Conservation (phyloP, 345 rosid species). For the Gossypium ekmanianum region DNA sequence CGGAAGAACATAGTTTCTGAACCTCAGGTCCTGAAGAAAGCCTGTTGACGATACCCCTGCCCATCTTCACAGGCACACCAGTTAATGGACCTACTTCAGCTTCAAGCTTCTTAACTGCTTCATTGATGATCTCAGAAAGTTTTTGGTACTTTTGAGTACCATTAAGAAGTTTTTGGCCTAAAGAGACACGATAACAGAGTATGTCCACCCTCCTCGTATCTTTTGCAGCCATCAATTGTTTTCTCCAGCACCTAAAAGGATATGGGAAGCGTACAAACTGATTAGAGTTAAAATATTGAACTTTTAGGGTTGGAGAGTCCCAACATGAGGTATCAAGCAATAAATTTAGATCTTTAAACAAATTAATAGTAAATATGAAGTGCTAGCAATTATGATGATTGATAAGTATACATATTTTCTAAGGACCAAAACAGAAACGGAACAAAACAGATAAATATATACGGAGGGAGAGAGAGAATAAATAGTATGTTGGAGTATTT, state of each 20-base stretch:
- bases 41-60: conserved; percentile 81
- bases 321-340: too few species aligned
- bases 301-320: too few species aligned
- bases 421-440: not conserved
- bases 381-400: not conserved
- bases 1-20: conserved; percentile 64
- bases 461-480: not conserved
- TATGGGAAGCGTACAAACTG: not conserved
- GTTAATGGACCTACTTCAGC: conserved; percentile 81
- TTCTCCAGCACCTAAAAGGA: conserved; percentile 72
- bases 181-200: conserved; percentile 80
- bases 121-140: conserved; percentile 56
- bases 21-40: conserved; percentile 73
- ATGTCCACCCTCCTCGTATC: conserved; percentile 83
- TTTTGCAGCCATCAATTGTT: conserved; percentile 68
- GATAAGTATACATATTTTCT: not conserved
- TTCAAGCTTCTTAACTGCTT: conserved; percentile 74
- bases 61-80: conserved; percentile 80
- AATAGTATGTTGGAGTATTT: conserved; percentile 21
- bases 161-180: conserved; percentile 68
- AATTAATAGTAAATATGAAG: too few species aligned
- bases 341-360: too few species aligned
- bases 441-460: not conserved
- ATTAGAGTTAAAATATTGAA: not conserved
- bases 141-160: conserved; percentile 51